phyloP scores from a whole-genome alignment of 2,329 filamentous ascomycete species.

The Sclerotinia subarctica region DNA sequence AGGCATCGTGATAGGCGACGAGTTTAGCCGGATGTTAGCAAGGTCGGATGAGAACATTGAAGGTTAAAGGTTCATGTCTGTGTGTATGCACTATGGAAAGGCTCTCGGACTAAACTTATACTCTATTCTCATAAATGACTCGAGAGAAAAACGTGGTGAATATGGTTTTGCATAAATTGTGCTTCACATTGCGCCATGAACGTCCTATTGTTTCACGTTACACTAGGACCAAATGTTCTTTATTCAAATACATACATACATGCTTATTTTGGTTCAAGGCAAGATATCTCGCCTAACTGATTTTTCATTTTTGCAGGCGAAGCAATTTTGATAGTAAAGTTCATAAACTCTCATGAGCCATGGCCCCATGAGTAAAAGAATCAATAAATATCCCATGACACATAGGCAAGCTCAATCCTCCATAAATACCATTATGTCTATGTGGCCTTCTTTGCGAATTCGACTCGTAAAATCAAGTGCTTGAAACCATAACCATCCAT shows the following conservation, averaged over 20 bases:
- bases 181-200: background rate
- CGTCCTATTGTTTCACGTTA: background rate
- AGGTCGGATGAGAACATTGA: background rate
- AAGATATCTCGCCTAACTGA: slow-evolving; percentile 4
- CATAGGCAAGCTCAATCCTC: background rate
- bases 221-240: background rate
- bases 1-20: background rate
- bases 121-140: background rate
- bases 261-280: background rate
- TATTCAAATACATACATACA: background rate
- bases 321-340: slow-evolving; percentile 1
- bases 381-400: slow-evolving; percentile 21
- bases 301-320: slow-evolving; percentile 1
- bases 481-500: slow-evolving; percentile 95
- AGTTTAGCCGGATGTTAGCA: background rate
- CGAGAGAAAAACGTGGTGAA: background rate
- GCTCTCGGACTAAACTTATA: slow-evolving; percentile 1
- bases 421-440: slow-evolving; percentile 25
- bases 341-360: background rate
- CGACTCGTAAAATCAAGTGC: slow-evolving; percentile 80
- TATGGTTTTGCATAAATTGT: background rate
- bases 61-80: background rate
- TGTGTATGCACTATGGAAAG: slow-evolving; percentile 2
- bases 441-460: slow-evolving; percentile 75
- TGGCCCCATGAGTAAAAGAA: background rate